Conservation (phyloP, 2,329 filamentous ascomycete species). For the Nothopassalora personata region DNA sequence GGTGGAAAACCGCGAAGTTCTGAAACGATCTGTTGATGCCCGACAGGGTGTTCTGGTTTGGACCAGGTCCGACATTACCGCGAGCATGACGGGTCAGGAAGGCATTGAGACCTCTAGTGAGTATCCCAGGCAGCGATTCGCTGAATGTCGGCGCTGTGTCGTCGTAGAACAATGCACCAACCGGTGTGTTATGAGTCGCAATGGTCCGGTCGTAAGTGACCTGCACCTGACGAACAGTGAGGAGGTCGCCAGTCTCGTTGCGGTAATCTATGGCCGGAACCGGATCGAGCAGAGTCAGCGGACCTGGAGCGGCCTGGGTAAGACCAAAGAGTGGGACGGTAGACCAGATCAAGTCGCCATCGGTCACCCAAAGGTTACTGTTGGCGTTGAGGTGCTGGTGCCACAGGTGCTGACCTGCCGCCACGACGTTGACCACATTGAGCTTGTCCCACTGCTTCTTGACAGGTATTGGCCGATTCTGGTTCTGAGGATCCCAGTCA, state of each 20-base stretch:
- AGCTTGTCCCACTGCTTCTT: background rate
- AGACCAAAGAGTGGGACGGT: background rate
- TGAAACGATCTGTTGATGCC: background rate
- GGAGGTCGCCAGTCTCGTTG: slow-evolving; percentile 1
- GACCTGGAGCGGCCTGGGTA: background rate
- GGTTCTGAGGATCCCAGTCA: background rate
- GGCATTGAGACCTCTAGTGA: slow-evolving; percentile 14
- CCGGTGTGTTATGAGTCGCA: background rate
- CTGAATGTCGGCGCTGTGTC: background rate
- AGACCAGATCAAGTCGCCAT: slow-evolving; percentile 18
- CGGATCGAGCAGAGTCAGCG: background rate
- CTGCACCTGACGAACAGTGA: background rate
- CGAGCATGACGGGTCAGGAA: slow-evolving; percentile 4
- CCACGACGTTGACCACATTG: background rate
- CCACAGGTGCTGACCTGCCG: background rate
- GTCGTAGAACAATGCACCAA: background rate
- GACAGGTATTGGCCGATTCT: background rate
- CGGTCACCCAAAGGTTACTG: slow-evolving; percentile 8
- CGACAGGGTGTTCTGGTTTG: background rate
- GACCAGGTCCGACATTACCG: background rate
- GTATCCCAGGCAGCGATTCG: slow-evolving; percentile 1
- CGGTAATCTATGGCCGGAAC: background rate
- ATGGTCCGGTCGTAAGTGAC: slow-evolving; percentile 2
- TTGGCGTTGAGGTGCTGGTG: background rate
- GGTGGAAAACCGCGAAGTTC: background rate